A percentile compares a stretch with the other conserved stretches of the same genome.
phyloP scores from a whole-genome alignment of 108 stramenopile species.

The Cyclotella kingstonii region DNA sequence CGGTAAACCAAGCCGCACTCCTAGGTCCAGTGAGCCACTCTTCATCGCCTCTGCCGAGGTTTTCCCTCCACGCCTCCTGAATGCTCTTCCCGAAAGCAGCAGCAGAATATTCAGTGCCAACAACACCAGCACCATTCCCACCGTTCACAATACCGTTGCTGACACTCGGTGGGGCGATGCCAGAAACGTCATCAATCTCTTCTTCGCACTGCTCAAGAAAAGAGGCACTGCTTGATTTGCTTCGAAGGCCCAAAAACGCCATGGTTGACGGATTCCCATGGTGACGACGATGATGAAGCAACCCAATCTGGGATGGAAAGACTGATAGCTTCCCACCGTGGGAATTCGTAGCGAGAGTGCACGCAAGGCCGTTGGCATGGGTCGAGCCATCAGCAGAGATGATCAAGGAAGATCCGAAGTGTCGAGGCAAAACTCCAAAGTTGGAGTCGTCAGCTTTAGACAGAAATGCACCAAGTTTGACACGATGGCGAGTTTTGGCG shows the following conservation, averaged over 20 bases:
- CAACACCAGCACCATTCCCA: not conserved
- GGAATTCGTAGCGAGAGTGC: no score
- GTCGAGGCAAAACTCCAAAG: no score
- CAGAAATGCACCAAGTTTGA: no score
- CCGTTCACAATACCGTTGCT: not conserved
- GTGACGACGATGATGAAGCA: constrained; percentile 1
- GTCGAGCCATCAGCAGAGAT: no score
- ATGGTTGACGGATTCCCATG: constrained; percentile 31
- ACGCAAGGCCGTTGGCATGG: no score
- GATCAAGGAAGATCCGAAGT: no score
- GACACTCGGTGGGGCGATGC: no score
- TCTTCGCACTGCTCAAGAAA: constrained; percentile 7
- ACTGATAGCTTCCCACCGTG: no score
- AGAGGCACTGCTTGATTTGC: constrained; percentile 31
- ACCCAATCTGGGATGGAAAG: no score
- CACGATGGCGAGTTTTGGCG: not conserved
- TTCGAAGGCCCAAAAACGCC: constrained; percentile 15
- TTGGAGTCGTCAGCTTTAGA: no score
- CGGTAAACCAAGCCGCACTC: constrained; percentile 71
- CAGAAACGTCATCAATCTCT: not conserved
- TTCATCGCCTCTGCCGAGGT: constrained; percentile 66
- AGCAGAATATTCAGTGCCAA: no score
- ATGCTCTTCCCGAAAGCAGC: constrained; percentile 26
- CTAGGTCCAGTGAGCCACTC: constrained; percentile 68
- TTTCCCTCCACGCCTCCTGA: constrained; percentile 77